A percentile compares a stretch with the other conserved stretches of the same genome.
phyloP scores from a whole-genome alignment of 2,329 filamentous ascomycete genomes.

The Phaeosphaeria sp. region DNA sequence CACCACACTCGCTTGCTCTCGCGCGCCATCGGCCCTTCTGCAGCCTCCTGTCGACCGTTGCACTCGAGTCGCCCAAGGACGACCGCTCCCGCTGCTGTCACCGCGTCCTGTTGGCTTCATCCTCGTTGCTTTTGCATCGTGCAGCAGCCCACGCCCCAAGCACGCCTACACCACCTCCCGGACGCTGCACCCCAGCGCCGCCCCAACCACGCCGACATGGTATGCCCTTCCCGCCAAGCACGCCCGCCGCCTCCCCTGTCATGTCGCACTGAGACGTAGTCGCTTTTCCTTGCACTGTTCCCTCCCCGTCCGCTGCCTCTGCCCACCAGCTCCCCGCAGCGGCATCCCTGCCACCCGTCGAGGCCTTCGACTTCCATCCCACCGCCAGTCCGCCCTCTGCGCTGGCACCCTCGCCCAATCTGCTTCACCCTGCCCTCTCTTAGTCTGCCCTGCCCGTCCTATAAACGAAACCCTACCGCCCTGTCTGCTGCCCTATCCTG shows the following conservation, averaged over 20 bases:
- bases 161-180: slow-evolving; percentile 44
- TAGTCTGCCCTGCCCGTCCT: slow-evolving; percentile 41
- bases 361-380: slow-evolving; percentile 37
- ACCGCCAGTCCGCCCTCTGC: slow-evolving; percentile 39
- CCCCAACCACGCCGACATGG: slow-evolving; percentile 50
- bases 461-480: slow-evolving; percentile 45
- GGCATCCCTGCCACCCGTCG: slow-evolving; percentile 38
- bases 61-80: slow-evolving; percentile 29
- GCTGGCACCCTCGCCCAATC: slow-evolving; percentile 36
- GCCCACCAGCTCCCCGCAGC: slow-evolving; percentile 37
- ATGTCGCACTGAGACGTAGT: slow-evolving; percentile 37
- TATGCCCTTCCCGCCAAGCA: slow-evolving; percentile 50
- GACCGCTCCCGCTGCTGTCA: slow-evolving; percentile 32
- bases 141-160: slow-evolving; percentile 44
- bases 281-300: slow-evolving; percentile 28
- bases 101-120: slow-evolving; percentile 36
- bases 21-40: slow-evolving; percentile 19
- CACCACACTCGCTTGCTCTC: slow-evolving; percentile 28
- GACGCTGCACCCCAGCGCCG: slow-evolving; percentile 40
- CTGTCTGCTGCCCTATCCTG: slow-evolving; percentile 46
- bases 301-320: slow-evolving; percentile 35
- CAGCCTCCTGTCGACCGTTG: slow-evolving; percentile 39
- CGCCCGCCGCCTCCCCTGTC: slow-evolving; percentile 38
- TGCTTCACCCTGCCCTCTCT: slow-evolving; percentile 24
- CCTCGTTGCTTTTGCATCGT: slow-evolving; percentile 48